Evolutionary conservation across 331 rosid species (phyloP).

Genomic region (Rhamnella rubrinervis): DNA sequence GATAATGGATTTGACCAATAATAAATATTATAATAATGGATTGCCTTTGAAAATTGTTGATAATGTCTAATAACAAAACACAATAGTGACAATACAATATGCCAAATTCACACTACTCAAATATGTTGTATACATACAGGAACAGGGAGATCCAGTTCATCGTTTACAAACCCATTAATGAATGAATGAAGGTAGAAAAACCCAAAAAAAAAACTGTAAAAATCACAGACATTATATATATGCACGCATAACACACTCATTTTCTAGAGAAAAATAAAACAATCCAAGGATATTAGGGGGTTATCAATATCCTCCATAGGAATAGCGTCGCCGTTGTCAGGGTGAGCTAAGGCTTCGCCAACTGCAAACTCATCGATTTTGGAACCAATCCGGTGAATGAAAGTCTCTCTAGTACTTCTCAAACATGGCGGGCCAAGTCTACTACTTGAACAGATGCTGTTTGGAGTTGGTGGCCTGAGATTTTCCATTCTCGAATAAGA

Average conservation of each 20-base stretch:
- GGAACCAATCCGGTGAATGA: conserved; percentile 31
- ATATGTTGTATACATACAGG: background rate
- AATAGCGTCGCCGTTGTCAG: conserved; percentile 29
- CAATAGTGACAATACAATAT: background rate
- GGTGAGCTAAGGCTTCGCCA: conserved; percentile 37
- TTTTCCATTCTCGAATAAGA: conserved; percentile 33
- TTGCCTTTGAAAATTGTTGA: no score
- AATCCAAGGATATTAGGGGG: conserved; percentile 72
- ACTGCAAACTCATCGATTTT: conserved; percentile 55
- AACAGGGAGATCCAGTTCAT: background rate
- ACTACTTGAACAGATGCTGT: conserved; percentile 20
- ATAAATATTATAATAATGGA: no score
- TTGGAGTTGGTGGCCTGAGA: conserved; percentile 33
- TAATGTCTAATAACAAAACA: background rate
- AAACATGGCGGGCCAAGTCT: conserved; percentile 26
- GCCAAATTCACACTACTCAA: background rate
- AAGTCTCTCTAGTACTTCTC: conserved; percentile 36
- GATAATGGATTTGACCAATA: no score
- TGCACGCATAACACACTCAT: conserved; percentile 3
- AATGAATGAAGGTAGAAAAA: background rate
- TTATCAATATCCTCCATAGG: conserved; percentile 57
- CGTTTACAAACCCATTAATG: conserved; percentile 9
- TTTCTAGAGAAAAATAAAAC: conserved; percentile 69
- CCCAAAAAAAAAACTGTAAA: conserved; percentile 5
- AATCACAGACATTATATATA: conserved; percentile 1